Evolutionary conservation across 768 basidiomycete genomes (phyloP).

Genomic region (Suillus americanus): DNA sequence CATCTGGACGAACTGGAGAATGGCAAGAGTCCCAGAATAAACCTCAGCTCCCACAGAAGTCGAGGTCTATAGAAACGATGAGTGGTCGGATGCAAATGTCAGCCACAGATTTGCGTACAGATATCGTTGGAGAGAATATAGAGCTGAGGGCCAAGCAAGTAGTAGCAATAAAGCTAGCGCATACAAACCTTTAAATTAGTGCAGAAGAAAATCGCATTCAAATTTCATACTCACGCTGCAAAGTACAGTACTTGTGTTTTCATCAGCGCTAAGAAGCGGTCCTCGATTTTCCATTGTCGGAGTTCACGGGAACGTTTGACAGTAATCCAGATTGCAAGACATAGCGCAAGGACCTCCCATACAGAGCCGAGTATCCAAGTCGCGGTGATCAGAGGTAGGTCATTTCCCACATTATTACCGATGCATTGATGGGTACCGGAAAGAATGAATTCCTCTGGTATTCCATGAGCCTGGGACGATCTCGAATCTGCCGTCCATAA

Average conservation of each 20-base stretch:
- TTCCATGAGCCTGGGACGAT: background rate
- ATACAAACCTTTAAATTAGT: background rate
- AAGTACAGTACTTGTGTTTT: background rate
- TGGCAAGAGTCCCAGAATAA: background rate
- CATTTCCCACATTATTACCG: background rate
- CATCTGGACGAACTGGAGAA: background rate
- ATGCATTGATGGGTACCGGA: background rate
- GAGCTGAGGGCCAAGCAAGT: background rate
- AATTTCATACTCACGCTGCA: background rate
- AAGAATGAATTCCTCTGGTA: background rate
- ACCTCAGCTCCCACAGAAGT: background rate
- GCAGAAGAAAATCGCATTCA: background rate
- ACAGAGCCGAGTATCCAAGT: background rate
- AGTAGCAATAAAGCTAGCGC: background rate
- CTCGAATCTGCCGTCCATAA: background rate
- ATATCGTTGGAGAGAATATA: background rate
- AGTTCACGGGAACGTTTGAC: background rate
- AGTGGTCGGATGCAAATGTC: background rate
- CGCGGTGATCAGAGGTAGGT: background rate
- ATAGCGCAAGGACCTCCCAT: background rate
- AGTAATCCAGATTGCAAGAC: background rate
- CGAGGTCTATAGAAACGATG: background rate
- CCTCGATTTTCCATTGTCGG: background rate
- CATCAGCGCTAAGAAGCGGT: background rate
- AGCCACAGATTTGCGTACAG: background rate